Conservation (phyloP, 306 rosid species). For the Notholithocarpus densiflorus region DNA sequence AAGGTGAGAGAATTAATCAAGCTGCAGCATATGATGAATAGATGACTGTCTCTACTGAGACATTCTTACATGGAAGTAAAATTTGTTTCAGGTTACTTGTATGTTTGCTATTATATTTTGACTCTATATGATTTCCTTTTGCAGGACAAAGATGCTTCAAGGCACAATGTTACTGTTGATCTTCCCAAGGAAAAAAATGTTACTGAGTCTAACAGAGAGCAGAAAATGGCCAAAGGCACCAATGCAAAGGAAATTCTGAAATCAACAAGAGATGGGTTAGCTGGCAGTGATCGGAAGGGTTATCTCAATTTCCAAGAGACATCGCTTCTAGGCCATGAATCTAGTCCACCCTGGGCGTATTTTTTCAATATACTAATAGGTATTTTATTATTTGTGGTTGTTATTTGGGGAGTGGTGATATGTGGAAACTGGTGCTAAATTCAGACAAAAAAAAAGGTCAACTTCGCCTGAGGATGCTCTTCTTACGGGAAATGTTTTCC, state of each 20-base stretch:
- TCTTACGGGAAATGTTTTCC: neutral
- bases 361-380: conserved; percentile 25
- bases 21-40: neutral
- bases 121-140: conserved; percentile 20
- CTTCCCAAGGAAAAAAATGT: neutral
- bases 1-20: conserved; percentile 42
- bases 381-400: conserved; percentile 17
- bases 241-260: conserved; percentile 3
- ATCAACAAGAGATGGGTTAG: conserved; percentile 13
- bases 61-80: conserved; percentile 4
- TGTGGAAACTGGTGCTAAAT: conserved; percentile 25
- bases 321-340: conserved; percentile 17
- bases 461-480: neutral
- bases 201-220: neutral
- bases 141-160: conserved; percentile 34
- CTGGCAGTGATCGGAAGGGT: conserved; percentile 8
- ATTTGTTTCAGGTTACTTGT: neutral
- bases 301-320: conserved; percentile 29
- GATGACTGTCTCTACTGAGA: conserved; percentile 10
- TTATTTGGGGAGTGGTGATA: conserved; percentile 31
- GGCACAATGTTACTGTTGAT: neutral
- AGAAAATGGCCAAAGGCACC: conserved; percentile 16
- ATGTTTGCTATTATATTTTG: neutral
- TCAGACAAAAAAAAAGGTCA: neutral
- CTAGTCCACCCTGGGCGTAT: conserved; percentile 36